Conservation (phyloP, 2,329 filamentous ascomycete species). For the Penicillium fuscoglaucum region DNA sequence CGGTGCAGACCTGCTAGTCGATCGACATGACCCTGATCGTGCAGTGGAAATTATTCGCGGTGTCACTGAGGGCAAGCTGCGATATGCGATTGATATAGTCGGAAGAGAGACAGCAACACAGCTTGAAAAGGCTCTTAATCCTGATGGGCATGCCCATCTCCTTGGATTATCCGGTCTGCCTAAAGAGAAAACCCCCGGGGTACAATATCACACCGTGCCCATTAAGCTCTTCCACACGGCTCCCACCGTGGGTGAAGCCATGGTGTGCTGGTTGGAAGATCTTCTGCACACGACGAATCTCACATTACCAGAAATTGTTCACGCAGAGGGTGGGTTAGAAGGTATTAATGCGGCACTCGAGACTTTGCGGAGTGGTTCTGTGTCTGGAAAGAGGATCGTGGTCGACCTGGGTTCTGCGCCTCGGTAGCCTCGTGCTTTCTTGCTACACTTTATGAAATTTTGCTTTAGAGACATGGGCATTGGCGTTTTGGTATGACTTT, state of each 20-base stretch:
- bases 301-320: conserved; percentile 64
- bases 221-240: conserved; percentile 76
- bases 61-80: conserved; percentile 58
- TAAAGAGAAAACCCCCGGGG: conserved; percentile 51
- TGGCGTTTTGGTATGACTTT: conserved; percentile 12
- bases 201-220: conserved; percentile 65
- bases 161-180: conserved; percentile 69
- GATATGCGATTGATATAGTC: conserved; percentile 69
- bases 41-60: conserved; percentile 64
- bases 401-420: conserved; percentile 42
- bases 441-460: conserved; percentile 1
- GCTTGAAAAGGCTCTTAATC: conserved; percentile 55
- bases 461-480: background rate
- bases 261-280: conserved; percentile 67
- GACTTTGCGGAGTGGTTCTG: conserved; percentile 63
- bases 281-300: conserved; percentile 59
- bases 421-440: background rate
- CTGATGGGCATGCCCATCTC: conserved; percentile 53
- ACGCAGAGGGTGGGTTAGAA: conserved; percentile 62
- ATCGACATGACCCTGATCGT: conserved; percentile 65
- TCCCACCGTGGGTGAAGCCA: conserved; percentile 60
- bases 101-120: conserved; percentile 63
- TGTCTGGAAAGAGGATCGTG: conserved; percentile 69
- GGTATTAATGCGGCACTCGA: conserved; percentile 70
- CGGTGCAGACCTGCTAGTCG: conserved; percentile 65